A percentile compares a stretch with the other conserved stretches of the same genome.
Conservation (phyloP, 2,329 filamentous ascomycete species). For the Elsinoe perseae region DNA sequence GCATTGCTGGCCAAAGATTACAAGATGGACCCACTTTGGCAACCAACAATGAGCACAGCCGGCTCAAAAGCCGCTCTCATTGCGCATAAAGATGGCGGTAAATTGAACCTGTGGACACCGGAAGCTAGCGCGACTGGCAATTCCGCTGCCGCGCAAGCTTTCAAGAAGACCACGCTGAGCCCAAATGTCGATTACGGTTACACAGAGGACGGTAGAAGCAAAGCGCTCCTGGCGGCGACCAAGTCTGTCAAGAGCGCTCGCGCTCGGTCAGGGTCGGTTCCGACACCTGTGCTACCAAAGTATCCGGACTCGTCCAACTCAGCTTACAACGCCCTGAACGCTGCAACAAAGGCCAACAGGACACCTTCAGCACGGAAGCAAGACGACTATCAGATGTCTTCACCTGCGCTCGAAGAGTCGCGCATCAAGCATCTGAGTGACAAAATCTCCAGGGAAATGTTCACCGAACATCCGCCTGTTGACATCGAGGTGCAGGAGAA, state of each 20-base stretch:
- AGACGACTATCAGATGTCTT: constrained; percentile 29
- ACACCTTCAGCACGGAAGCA: constrained; percentile 30
- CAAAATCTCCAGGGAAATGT: constrained; percentile 66
- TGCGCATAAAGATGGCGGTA: constrained; percentile 49
- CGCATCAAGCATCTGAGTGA: constrained; percentile 57
- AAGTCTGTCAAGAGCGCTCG: constrained; percentile 58
- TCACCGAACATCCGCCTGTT: constrained; percentile 66
- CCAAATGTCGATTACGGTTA: constrained; percentile 41
- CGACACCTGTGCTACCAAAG: constrained; percentile 34
- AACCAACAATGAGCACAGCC: constrained; percentile 55
- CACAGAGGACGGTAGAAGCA: constrained; percentile 48
- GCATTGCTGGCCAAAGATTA: constrained; percentile 54
- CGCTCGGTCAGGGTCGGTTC: constrained; percentile 56
- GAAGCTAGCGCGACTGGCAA: constrained; percentile 48
- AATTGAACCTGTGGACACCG: constrained; percentile 46
- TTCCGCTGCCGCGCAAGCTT: constrained; percentile 63
- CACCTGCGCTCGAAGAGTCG: constrained; percentile 52
- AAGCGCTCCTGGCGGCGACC: constrained; percentile 66
- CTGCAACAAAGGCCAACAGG: constrained; percentile 60
- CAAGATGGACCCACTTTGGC: constrained; percentile 54
- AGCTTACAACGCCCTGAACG: constrained; percentile 61
- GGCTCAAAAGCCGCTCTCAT: constrained; percentile 69
- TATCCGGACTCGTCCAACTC: constrained; percentile 54
- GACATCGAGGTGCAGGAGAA: constrained; percentile 65
- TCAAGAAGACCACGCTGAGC: constrained; percentile 45